Evolutionary conservation across 2,329 filamentous ascomycete genomes (phyloP).

Genomic region (Celoporthe dispersa): DNA sequence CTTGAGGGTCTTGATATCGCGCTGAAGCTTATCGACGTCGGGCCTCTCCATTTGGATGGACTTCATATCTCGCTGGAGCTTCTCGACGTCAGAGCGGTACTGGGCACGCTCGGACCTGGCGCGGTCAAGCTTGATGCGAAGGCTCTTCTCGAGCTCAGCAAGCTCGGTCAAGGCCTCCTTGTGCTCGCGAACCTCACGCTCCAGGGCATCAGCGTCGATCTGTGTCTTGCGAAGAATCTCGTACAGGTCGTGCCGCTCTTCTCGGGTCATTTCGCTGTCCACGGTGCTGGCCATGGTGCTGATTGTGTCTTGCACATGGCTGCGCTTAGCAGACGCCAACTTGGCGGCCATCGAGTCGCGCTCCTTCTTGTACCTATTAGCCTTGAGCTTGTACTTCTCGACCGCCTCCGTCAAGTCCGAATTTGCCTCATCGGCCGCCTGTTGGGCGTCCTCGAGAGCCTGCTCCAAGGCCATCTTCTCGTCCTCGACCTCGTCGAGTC

Average conservation of each 20-base stretch:
- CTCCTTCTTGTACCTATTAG: conserved; percentile 56
- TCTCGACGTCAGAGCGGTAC: conserved; percentile 59
- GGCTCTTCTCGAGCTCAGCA: conserved; percentile 59
- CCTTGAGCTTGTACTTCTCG: conserved; percentile 51
- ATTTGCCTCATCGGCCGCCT: conserved; percentile 53
- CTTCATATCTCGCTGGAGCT: conserved; percentile 56
- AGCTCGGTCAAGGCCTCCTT: conserved; percentile 66
- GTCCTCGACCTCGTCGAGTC: conserved; percentile 62
- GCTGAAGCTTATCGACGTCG: conserved; percentile 52
- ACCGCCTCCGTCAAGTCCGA: conserved; percentile 49
- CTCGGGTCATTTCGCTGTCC: conserved; percentile 48
- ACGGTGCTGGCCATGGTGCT: conserved; percentile 34
- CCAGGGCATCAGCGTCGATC: conserved; percentile 69
- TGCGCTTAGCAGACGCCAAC: conserved; percentile 37
- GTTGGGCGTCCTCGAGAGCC: conserved; percentile 59
- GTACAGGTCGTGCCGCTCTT: conserved; percentile 64
- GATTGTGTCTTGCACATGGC: conserved; percentile 36
- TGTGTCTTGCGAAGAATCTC: conserved; percentile 65
- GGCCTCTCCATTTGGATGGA: conserved; percentile 47
- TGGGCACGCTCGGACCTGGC: conserved; percentile 67
- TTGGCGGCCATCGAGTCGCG: conserved; percentile 45
- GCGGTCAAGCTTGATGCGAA: conserved; percentile 71
- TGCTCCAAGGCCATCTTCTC: conserved; percentile 62
- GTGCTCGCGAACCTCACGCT: conserved; percentile 72
- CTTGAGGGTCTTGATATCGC: conserved; percentile 54